Base-by-base conservation (phyloP, 768 basidiomycete genomes). In the Trametes sanguinea region DNA sequence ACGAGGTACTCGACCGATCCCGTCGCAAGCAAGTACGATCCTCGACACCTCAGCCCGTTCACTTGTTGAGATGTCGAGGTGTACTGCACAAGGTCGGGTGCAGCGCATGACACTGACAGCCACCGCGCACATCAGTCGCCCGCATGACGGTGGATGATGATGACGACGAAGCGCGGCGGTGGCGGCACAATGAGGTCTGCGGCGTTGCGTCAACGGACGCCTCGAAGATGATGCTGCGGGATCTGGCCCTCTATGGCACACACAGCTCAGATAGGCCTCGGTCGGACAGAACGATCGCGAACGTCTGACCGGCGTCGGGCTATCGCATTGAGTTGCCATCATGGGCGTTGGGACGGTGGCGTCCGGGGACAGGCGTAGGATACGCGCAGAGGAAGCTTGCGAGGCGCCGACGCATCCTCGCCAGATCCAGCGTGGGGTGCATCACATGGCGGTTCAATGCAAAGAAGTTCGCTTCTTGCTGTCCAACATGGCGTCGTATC, bases 401-500 rank as follows among this genome's bases (percentile, higher is more conserved):
- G 35, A 37, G 35, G 35, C 35, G 35, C 35, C 35, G 35, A 22
- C 8, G 39, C 39, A 13, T 39, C 39, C 13, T 13, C 13, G 13
- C 13, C 42, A 8, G 7, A 43, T 14, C 42, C 42, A 5, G 3
- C 42, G n/a, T 43, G 42, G 42, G 42, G 4, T 14, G 5, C 42
- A 43, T 14, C 42, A 43, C 42, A 43, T 43, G 42, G 13, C n/a
- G 4, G 42, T 16, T 13, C 42, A 50, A 33, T 30, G 30, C 14
- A 50, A 11, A 50, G 48, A 50, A 50, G 48, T 29, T 50, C 48
- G 48, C 47, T 27, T 29, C n/a, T 4, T 11, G 29, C 47, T 13
- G 47, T 27, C 30, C 48, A 50, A 29, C 48, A 50, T 50, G 48
- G 30, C 48, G 30, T 50, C 48, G 48, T 50, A 50, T 50, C 48